Conservation (phyloP, 805 yeast species). For the Myxozyma vanderwaltii region DNA sequence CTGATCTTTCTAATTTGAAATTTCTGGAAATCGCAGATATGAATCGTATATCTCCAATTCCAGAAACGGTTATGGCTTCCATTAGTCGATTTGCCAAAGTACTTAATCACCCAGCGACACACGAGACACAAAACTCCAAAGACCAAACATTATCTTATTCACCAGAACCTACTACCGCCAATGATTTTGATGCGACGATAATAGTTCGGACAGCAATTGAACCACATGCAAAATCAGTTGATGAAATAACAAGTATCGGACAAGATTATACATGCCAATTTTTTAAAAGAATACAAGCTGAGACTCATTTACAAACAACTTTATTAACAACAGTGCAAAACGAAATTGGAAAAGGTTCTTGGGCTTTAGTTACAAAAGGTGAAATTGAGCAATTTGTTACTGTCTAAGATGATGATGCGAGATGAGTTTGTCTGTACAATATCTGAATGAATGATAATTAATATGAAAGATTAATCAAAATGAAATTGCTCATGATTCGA, state of each 20-base stretch:
- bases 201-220: conserved; percentile 7
- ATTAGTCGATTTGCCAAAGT: conserved; percentile 2
- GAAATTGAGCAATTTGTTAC: background rate
- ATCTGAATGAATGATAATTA: no score
- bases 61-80: background rate
- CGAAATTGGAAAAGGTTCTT: conserved; percentile 1
- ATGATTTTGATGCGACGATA: conserved; percentile 4
- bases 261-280: background rate
- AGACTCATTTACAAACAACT: background rate
- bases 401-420: no score
- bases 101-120: background rate
- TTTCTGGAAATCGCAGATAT: background rate
- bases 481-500: no score
- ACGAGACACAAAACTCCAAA: background rate
- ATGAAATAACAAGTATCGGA: background rate
- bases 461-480: no score
- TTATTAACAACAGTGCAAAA: background rate
- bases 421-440: no score
- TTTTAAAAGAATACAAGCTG: background rate
- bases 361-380: background rate
- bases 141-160: background rate
- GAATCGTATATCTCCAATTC: background rate
- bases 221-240: conserved; percentile 15
- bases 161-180: background rate
- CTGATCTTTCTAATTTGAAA: background rate